phyloP scores from a whole-genome alignment of 1,284 basidiomycete species.

The Vanrija sp. region DNA sequence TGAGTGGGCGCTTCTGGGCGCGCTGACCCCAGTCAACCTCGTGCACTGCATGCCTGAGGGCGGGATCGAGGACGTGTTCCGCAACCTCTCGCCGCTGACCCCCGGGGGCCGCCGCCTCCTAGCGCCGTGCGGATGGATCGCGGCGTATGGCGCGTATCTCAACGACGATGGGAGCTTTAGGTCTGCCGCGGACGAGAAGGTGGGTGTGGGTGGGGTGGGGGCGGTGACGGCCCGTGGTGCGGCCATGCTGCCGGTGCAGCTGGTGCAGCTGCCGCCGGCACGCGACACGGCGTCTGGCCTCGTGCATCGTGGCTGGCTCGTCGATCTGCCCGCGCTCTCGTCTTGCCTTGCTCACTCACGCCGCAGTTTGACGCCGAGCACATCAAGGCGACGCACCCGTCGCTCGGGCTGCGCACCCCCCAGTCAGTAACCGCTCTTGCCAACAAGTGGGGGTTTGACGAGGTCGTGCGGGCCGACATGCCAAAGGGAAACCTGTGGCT shows the following conservation, averaged over 20 bases:
- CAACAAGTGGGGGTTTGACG: slow-evolving; percentile 30
- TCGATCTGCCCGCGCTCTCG: too few species aligned
- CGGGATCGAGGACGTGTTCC: slow-evolving; percentile 34
- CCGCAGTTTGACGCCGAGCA: slow-evolving; percentile 32
- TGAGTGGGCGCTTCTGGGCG: slow-evolving; percentile 1
- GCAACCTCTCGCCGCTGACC: slow-evolving; percentile 23
- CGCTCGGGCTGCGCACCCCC: slow-evolving; percentile 31
- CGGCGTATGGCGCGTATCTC: slow-evolving; percentile 34
- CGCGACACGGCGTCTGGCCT: not conserved
- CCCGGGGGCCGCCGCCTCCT: slow-evolving; percentile 9
- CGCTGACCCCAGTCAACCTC: slow-evolving; percentile 32
- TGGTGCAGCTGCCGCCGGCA: too few species aligned
- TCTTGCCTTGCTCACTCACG: slow-evolving; percentile 2
- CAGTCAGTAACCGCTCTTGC: slow-evolving; percentile 26
- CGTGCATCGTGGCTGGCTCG: too few species aligned
- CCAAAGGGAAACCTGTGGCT: slow-evolving; percentile 42
- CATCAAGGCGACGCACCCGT: slow-evolving; percentile 23
- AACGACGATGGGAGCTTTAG: slow-evolving; percentile 37
- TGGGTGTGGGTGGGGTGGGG: slow-evolving; percentile 5
- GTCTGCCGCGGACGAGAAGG: slow-evolving; percentile 27
- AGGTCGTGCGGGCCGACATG: slow-evolving; percentile 27
- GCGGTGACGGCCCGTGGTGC: not conserved
- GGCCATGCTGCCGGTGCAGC: not conserved
- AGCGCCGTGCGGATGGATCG: slow-evolving; percentile 25
- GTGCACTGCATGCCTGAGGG: slow-evolving; percentile 35